A percentile compares a stretch with the other conserved stretches of the same genome.
phyloP scores from a whole-genome alignment of 495 filamentous ascomycete species.

The Hyaloscypha variabilis region DNA sequence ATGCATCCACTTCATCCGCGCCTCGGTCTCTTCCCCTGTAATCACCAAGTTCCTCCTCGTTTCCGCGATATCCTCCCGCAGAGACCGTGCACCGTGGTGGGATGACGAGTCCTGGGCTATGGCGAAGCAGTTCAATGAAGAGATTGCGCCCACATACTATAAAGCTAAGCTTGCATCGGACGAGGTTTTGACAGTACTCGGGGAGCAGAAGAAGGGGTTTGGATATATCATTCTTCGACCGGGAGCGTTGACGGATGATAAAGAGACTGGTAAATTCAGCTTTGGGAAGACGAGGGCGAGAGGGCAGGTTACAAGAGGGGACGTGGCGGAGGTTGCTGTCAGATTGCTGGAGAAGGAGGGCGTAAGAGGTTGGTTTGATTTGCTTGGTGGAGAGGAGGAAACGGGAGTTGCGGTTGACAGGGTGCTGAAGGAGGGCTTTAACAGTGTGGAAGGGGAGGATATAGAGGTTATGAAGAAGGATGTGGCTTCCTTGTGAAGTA shows the following conservation, averaged over 20 bases:
- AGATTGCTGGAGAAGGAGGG: slow-evolving; percentile 60
- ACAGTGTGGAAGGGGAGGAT: slow-evolving; percentile 70
- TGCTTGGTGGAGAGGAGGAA: slow-evolving; percentile 55
- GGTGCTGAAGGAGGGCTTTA: slow-evolving; percentile 61
- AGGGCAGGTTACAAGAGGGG: slow-evolving; percentile 63
- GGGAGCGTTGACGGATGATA: slow-evolving; percentile 60
- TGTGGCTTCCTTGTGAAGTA: slow-evolving; percentile 5
- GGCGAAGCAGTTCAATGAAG: slow-evolving; percentile 52
- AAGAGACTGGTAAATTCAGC: slow-evolving; percentile 60
- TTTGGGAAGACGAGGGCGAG: slow-evolving; percentile 54
- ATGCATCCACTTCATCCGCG: slow-evolving; percentile 54
- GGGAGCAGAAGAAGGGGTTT: slow-evolving; percentile 51
- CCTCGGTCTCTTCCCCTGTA: slow-evolving; percentile 56
- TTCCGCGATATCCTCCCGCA: slow-evolving; percentile 64
- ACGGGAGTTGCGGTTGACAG: slow-evolving; percentile 66
- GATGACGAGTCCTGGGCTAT: slow-evolving; percentile 57
- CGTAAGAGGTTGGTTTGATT: slow-evolving; percentile 47
- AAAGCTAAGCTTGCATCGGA: slow-evolving; percentile 78
- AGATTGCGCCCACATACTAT: slow-evolving; percentile 62
- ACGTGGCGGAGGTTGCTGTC: slow-evolving; percentile 71
- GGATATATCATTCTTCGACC: slow-evolving; percentile 72
- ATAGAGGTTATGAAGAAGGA: slow-evolving; percentile 40
- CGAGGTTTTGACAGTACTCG: slow-evolving; percentile 59
- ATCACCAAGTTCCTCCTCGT: slow-evolving; percentile 77
- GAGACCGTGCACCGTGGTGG: slow-evolving; percentile 63